Percentiles rank a stretch among this genome's conserved stretches.
phyloP scores from a whole-genome alignment of 257 asterid genomes.

The Rubia yunnanensis region DNA sequence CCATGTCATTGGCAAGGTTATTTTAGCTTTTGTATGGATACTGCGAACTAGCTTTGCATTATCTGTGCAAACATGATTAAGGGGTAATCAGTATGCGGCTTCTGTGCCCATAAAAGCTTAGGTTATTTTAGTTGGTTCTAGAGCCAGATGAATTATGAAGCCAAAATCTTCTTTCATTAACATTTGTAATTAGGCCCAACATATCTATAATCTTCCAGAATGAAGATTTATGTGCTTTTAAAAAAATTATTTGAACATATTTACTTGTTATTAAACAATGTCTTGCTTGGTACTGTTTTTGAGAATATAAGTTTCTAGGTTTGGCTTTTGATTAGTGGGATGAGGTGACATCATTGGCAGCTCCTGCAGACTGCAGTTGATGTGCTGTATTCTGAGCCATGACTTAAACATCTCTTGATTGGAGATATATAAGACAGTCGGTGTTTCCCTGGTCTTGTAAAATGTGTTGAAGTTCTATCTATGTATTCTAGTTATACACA shows the following conservation, averaged over 20 bases:
- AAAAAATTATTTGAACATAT: background rate
- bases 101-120: background rate
- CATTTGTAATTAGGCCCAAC: background rate
- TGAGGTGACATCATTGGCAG: background rate
- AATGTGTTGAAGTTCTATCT: background rate
- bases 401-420: background rate
- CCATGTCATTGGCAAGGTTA: background rate
- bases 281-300: no score
- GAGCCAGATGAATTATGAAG: background rate
- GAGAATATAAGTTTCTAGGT: background rate
- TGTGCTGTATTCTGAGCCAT: background rate
- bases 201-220: background rate
- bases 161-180: background rate
- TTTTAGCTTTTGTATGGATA: background rate
- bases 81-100: background rate
- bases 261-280: no score
- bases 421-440: background rate
- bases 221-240: background rate
- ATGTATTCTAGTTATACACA: background rate
- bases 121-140: background rate
- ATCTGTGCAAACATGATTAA: background rate
- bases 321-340: background rate
- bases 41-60: background rate
- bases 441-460: background rate
- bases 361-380: background rate